Evolutionary conservation across 2,329 filamentous ascomycete species (phyloP), one percentile per base, ranked within the genome.

Genomic region (Fusarium burgessii): DNA sequence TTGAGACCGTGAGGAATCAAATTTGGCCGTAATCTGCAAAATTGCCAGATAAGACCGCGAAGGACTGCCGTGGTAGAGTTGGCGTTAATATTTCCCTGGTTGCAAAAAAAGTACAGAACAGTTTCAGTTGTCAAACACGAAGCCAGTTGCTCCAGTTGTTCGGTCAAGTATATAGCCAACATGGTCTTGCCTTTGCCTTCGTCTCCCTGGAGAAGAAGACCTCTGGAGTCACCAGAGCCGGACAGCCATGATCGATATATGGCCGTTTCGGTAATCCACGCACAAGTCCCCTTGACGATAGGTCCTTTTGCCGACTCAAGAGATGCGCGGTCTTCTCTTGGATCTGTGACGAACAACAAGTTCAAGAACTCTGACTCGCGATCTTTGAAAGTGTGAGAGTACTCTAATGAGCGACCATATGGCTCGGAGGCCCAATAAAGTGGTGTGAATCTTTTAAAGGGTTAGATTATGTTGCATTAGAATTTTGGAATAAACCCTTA

Each of bases 81-180:
- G 20, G 43, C 13, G 11, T 33, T 49, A 29, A 58, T 50, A 8
- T 66, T 45, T 17, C 66, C 58, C 12, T 57, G 25, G 33, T 29
- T 52, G 23, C 67, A 70, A 18, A 70, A 70, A 25, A 66, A 70
- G 42, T 70, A 70, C n/a, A 62, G 20, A 1, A 70, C 35, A 4
- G 35, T 47, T 2, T 62, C 52, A 3, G 18, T 36, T 4, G 50
- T n/a, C 5, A 41, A 50, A 1, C 33, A 36, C 8, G 27, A 7
- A 1, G 51, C 20, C 1, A 66, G 14, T 3, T 33, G 17, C 5
- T 66, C 66, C 14, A 70, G 42, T 14, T 70, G 42, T 25, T 65
- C 45, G 3, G 47, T 47, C 3, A 70, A 25, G 25, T 54, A 59
- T 6, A 56, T 62, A 2, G 66, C 33, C 2, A 67, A 5, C 52